These are phyloP conservation scores for Globisporangium heterothallicum DNA, from an alignment of 352 stramenopile species.

Conservation along the genomic window DNA sequence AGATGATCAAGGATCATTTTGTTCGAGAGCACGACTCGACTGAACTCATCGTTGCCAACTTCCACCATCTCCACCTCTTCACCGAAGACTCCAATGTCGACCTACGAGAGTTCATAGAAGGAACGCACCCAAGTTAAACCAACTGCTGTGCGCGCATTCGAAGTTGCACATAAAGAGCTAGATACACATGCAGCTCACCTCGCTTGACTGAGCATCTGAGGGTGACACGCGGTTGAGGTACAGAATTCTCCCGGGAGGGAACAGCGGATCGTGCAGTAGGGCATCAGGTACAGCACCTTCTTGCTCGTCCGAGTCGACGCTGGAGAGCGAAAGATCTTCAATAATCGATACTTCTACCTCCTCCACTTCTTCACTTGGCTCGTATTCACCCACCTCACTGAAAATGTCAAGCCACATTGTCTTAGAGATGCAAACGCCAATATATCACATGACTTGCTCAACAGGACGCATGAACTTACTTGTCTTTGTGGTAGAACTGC, in stretches of 20 bases:
- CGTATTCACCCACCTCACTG: neutral
- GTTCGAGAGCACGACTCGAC: conserved; percentile 71
- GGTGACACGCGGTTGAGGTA: conserved; percentile 45
- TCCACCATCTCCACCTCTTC: conserved; percentile 54
- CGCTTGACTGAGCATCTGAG: neutral
- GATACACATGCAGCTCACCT: neutral
- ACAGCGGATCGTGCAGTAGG: conserved; percentile 42
- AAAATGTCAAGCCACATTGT: no score
- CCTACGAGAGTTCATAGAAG: no score
- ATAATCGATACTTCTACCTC: neutral
- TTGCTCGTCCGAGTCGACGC: no score
- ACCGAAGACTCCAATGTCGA: neutral
- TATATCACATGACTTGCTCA: neutral
- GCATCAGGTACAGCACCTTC: neutral
- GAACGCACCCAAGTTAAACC: no score
- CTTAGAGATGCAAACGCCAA: neutral
- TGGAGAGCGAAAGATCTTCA: no score
- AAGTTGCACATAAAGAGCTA: no score
- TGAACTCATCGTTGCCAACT: conserved; percentile 62
- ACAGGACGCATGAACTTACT: neutral
- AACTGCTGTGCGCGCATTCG: no score
- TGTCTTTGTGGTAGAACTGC: conserved; percentile 1
- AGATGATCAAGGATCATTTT: conserved; percentile 82
- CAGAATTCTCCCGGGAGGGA: conserved; percentile 65
- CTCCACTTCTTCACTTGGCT: conserved; percentile 13